Evolutionary conservation across 257 asterid genomes (phyloP).

Genomic region (Euphrasia confusa): DNA sequence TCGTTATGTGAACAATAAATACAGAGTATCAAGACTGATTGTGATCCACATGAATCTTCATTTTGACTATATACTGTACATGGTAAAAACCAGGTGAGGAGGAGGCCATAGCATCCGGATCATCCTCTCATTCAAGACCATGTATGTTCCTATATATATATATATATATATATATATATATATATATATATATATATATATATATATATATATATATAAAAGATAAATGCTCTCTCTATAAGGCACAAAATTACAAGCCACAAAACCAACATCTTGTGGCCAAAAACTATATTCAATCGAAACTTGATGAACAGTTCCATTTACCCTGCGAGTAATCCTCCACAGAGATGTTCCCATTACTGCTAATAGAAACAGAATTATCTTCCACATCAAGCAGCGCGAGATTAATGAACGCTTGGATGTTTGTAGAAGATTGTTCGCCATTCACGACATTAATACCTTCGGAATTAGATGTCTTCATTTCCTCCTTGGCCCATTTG

Average conservation of each 20-base stretch:
- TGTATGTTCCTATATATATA: too few relatives aligned
- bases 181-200: too few relatives aligned
- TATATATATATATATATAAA: too few relatives aligned
- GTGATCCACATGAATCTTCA: too few relatives aligned
- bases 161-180: too few relatives aligned
- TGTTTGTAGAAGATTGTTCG: slow-evolving; percentile 43
- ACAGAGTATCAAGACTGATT: too few relatives aligned
- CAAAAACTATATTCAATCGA: slow-evolving; percentile 31
- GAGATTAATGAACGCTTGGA: slow-evolving; percentile 74
- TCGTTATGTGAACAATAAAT: too few relatives aligned
- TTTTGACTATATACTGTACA: too few relatives aligned
- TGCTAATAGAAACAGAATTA: slow-evolving; percentile 58
- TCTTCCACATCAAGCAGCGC: slow-evolving; percentile 73
- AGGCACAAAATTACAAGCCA: slow-evolving; percentile 23
- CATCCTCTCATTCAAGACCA: slow-evolving; percentile 59
- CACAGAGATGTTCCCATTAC: slow-evolving; percentile 63
- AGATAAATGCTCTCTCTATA: slow-evolving; percentile 15
- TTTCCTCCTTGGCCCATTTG: slow-evolving; percentile 59
- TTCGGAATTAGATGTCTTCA: slow-evolving; percentile 28
- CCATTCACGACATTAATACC: slow-evolving; percentile 36
- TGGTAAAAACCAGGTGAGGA: slow-evolving; percentile 37
- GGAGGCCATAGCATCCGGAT: slow-evolving; percentile 40
- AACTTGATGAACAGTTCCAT: slow-evolving; percentile 81
- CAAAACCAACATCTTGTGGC: slow-evolving; percentile 17
- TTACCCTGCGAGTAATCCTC: slow-evolving; percentile 79